Conservation (phyloP, 176 grass and related monocot species). For the Rhynchospora breviuscula region DNA sequence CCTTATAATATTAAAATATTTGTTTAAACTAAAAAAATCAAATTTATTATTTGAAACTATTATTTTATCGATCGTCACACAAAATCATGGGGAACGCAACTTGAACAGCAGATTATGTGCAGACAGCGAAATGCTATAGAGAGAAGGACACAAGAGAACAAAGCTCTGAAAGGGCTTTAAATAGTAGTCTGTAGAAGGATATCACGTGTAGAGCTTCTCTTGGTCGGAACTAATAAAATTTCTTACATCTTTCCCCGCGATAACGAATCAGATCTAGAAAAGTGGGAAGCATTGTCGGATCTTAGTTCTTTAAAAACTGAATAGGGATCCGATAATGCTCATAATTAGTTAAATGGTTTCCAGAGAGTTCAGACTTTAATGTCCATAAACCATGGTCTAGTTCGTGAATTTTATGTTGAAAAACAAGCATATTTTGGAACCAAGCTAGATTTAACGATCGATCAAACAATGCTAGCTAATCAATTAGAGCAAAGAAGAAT, state of each 20-base stretch:
- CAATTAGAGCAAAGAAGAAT: neutral
- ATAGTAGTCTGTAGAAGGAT: neutral
- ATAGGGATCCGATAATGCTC: neutral
- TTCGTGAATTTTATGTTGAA: neutral
- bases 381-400: neutral
- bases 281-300: slow-evolving; percentile 7
- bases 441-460: neutral
- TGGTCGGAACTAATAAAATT: slow-evolving; percentile 19
- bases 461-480: neutral
- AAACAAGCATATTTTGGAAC: neutral
- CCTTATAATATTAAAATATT: too few relatives aligned
- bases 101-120: too few relatives aligned
- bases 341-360: neutral
- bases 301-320: neutral
- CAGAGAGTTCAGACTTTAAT: neutral
- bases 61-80: neutral
- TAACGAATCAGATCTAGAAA: slow-evolving; percentile 27
- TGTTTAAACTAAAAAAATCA: too few relatives aligned
- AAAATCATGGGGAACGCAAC: neutral
- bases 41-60: neutral
- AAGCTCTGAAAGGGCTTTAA: neutral
- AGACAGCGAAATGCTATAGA: neutral
- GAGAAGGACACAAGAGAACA: neutral
- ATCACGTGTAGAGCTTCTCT: slow-evolving; percentile 25
- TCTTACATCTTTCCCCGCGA: neutral